Percentiles rank a stretch among this genome's conserved stretches.
Conservation (phyloP, 2,329 filamentous ascomycete genomes). For the Fusarium penzigii region DNA sequence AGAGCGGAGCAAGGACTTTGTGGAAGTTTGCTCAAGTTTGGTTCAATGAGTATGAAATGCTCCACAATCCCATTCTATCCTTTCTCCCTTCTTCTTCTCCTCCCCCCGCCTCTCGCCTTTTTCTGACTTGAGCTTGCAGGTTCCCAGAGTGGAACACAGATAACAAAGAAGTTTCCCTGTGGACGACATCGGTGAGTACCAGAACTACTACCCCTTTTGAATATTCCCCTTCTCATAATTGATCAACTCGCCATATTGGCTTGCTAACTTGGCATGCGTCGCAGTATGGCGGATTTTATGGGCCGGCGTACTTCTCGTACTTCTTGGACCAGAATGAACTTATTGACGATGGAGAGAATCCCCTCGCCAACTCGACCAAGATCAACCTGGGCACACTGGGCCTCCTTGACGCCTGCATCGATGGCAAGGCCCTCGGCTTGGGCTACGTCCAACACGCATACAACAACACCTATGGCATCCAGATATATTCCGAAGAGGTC, state of each 20-base stretch:
- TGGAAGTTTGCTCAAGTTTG: conserved; percentile 66
- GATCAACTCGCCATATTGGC: not conserved
- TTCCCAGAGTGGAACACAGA: conserved; percentile 57
- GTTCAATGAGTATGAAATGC: conserved; percentile 43
- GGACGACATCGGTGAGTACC: conserved; percentile 53
- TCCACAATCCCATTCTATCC: no score
- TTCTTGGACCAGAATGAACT: conserved; percentile 60
- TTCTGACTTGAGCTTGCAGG: conserved; percentile 21
- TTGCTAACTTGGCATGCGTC: no score
- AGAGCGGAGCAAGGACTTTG: conserved; percentile 52
- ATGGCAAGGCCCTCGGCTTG: conserved; percentile 58
- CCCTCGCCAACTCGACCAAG: conserved; percentile 43
- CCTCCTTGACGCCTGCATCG: conserved; percentile 68
- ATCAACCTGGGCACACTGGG: conserved; percentile 59
- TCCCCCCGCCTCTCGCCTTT: not conserved
- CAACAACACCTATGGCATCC: conserved; percentile 66
- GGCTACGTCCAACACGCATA: conserved; percentile 55
- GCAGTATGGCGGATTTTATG: conserved; percentile 66
- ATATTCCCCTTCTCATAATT: not conserved
- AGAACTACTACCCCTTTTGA: conserved; percentile 21
- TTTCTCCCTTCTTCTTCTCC: no score
- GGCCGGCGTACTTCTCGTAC: conserved; percentile 56
- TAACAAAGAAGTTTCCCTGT: conserved; percentile 59
- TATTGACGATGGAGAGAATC: conserved; percentile 6
- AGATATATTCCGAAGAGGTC: conserved; percentile 50